Evolutionary conservation across 768 basidiomycete species (phyloP).

Genomic region (Thelephora aurantiotincta): DNA sequence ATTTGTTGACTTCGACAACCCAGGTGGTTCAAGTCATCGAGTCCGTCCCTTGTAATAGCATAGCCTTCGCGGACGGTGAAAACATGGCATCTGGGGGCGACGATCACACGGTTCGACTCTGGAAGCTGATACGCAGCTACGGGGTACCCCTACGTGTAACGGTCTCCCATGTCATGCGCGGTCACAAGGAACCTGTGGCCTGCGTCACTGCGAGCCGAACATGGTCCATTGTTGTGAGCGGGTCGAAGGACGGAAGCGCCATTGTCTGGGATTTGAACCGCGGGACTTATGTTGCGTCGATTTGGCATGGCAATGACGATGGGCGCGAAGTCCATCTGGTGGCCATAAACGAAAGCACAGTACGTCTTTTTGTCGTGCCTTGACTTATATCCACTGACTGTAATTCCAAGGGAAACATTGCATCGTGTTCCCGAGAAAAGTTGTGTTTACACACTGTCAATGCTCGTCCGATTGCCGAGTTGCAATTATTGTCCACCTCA

Average conservation of each 20-base stretch:
- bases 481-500: conserved; percentile 41
- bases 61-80: conserved; percentile 59
- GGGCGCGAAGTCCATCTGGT: conserved; percentile 43
- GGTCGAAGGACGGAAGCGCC: conserved; percentile 75
- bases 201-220: conserved; percentile 61
- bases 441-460: conserved; percentile 82
- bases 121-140: conserved; percentile 43
- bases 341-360: conserved; percentile 78
- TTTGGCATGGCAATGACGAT: conserved; percentile 42
- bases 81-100: conserved; percentile 70
- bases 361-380: conserved; percentile 21
- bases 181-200: conserved; percentile 55
- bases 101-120: conserved; percentile 73
- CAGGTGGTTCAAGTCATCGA: conserved; percentile 72
- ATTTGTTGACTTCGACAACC: background rate
- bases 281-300: conserved; percentile 66
- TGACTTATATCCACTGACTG: background rate
- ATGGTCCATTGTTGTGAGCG: conserved; percentile 78
- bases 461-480: conserved; percentile 56
- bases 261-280: conserved; percentile 85
- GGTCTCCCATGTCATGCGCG: conserved; percentile 65
- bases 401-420: conserved; percentile 62
- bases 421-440: conserved; percentile 59
- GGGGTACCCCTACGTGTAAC: conserved; percentile 17
- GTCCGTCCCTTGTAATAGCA: conserved; percentile 55